Base-by-base conservation (phyloP, 2,329 filamentous ascomycete genomes). In the Sporothrix humicola region DNA sequence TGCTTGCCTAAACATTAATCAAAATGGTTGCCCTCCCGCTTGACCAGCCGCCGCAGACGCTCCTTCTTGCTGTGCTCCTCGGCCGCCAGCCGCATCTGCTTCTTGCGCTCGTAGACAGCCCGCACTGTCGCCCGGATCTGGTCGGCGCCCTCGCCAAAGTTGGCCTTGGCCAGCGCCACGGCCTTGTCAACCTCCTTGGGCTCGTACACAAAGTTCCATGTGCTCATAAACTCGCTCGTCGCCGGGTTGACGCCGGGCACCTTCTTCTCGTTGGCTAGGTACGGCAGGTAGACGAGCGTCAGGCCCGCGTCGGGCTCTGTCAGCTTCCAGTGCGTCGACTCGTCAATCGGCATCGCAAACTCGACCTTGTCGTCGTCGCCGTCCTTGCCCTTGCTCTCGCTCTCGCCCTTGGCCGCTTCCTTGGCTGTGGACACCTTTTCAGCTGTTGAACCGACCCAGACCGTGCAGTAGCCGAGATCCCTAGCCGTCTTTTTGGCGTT, bases 151-250 rank as follows among this genome's bases (percentile, higher is more conserved):
- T 97, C 93, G 6, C 89, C 86, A 77, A 94, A 99, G 81, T 99
- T 99, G 12, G 93, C 93, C 72, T 90, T 87, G 0, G 96, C 95
- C 42, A 99, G 87, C 5, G 88, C 86, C 1, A 97, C 92, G 0
- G 97, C 94, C 37, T 89, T 88, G 77, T 98, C 95, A 71, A 99
- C 90, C 81, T 99, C 92, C 73, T 96, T 91, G 0, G 94, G 91
- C 1, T 93, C 97, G 81, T 98, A 99, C 44, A 98, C 91, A 80
- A 98, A 98, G 80, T 99, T 99, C 96, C 96, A 99, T 0, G 96
- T 99, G 77, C 90, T 93, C 85, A 98, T 90, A 82, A 94, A 98
- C 74, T 97, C 94, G 71, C 89, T 92, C 2, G 88, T 89, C 31
- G 91, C 90, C 0, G 96, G 96, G 77, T 97, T 92, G n/a, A 98